These are phyloP conservation scores for Hypomyces rosellus DNA, from an alignment of 2,329 filamentous ascomycete genomes.

Conservation along the genomic window DNA sequence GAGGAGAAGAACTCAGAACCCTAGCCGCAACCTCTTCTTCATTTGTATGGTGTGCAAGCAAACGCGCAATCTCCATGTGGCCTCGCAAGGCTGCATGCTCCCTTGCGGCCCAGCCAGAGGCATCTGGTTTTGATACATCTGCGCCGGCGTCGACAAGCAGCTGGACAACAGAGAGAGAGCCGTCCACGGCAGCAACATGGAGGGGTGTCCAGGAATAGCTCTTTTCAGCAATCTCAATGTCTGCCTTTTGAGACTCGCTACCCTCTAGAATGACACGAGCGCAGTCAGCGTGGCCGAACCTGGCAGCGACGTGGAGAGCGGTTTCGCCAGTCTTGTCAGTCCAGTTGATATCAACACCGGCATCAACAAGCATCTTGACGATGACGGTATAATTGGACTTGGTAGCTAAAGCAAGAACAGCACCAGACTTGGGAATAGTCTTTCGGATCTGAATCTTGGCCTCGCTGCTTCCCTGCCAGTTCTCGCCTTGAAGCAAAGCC, in stretches of 20 bases:
- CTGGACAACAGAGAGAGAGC: slow-evolving; percentile 67
- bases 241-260: slow-evolving; percentile 60
- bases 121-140: slow-evolving; percentile 67
- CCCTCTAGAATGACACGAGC: slow-evolving; percentile 69
- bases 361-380: slow-evolving; percentile 79
- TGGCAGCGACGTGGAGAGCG: slow-evolving; percentile 83
- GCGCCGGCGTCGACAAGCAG: slow-evolving; percentile 74
- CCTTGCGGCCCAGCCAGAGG: slow-evolving; percentile 87
- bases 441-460: slow-evolving; percentile 60
- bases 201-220: slow-evolving; percentile 94
- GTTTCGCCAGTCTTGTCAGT: slow-evolving; percentile 87
- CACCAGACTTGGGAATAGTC: slow-evolving; percentile 72
- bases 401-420: slow-evolving; percentile 80
- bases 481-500: slow-evolving; percentile 72
- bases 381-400: slow-evolving; percentile 82
- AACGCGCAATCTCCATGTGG: slow-evolving; percentile 72
- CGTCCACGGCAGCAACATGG: slow-evolving; percentile 87
- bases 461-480: slow-evolving; percentile 60
- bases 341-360: slow-evolving; percentile 89
- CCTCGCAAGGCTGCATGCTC: slow-evolving; percentile 90
- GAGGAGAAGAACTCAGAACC: slow-evolving; percentile 15
- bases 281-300: slow-evolving; percentile 79
- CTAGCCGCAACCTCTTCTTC: slow-evolving; percentile 24
- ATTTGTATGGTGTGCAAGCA: slow-evolving; percentile 50
- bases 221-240: slow-evolving; percentile 73